Evolutionary conservation across 2,329 filamentous ascomycete species (phyloP).

Genomic region (Hypomyces perniciosus): DNA sequence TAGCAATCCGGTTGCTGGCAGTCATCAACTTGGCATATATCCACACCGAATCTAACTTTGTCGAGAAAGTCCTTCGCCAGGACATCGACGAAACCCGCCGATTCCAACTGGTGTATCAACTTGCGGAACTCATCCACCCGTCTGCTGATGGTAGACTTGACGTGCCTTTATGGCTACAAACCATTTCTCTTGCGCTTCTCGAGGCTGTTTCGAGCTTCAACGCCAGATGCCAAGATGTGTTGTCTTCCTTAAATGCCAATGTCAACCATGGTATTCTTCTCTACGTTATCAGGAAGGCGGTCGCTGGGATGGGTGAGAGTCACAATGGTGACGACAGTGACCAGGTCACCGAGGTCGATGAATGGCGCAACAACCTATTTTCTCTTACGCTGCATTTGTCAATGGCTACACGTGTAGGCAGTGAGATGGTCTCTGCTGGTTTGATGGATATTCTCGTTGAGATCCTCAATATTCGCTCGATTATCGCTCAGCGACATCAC

Average conservation of each 20-base stretch:
- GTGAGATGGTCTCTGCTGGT: slow-evolving; percentile 81
- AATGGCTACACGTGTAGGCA: slow-evolving; percentile 65
- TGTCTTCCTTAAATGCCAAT: slow-evolving; percentile 86
- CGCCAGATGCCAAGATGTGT: slow-evolving; percentile 71
- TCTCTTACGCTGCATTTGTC: slow-evolving; percentile 79
- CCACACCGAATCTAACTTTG: slow-evolving; percentile 73
- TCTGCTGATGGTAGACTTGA: slow-evolving; percentile 60
- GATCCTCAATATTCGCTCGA: slow-evolving; percentile 75
- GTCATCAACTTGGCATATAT: slow-evolving; percentile 90
- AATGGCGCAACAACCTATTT: slow-evolving; percentile 88
- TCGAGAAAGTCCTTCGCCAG: slow-evolving; percentile 77
- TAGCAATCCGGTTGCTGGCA: slow-evolving; percentile 77
- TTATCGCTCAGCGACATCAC: slow-evolving; percentile 75
- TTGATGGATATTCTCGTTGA: slow-evolving; percentile 87
- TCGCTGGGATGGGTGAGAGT: slow-evolving; percentile 68
- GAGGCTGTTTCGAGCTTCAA: slow-evolving; percentile 81
- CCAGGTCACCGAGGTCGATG: slow-evolving; percentile 63
- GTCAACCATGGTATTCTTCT: slow-evolving; percentile 95
- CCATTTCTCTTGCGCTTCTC: slow-evolving; percentile 71
- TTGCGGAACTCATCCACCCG: slow-evolving; percentile 86
- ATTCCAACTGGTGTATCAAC: slow-evolving; percentile 84
- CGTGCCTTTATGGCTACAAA: slow-evolving; percentile 72
- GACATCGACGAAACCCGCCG: slow-evolving; percentile 86
- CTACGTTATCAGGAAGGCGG: slow-evolving; percentile 85
- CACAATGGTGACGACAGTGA: slow-evolving; percentile 47